Evolutionary conservation across 495 filamentous ascomycete species (phyloP), one percentile per base, ranked within the genome.

Genomic region (Aeminium ludgeri): DNA sequence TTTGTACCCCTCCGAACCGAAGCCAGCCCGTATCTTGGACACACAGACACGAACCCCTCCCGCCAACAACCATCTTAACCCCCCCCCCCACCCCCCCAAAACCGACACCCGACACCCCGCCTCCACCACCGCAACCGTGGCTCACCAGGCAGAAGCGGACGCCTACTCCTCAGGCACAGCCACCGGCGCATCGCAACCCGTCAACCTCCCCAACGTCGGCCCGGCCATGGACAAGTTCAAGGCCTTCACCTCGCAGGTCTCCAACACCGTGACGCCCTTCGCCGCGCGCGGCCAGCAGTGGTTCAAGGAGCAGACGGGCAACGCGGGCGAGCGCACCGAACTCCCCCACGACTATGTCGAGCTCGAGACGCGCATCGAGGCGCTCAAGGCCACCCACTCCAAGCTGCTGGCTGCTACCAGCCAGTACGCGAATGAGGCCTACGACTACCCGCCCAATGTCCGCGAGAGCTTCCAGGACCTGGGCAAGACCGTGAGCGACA

Each of bases 371-470:
- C 77, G 91, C 48, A 84, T 97, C 58, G 89, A 97, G 75, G 89
- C 89, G 45, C 68, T 97, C 56, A 96, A 92, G 70, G 78, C 81
- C 53, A 87, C 89, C 30, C 89, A 97, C 58, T 84, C 92, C 65
- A 89, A 93, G 69, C 78, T 97, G 64, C 74, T 97, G 33, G 73
- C 82, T 41, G 91, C 95, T 57, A 96, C 89, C 46, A 86, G 84
- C 40, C 87, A 95, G 67, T 97, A 94, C 65, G 75, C 82, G 20
- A 77, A 86, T 62, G 89, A 97, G 72, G 73, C 86, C 52, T 97
- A 97, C 64, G 89, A 97, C 65, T 97, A 97, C 63, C 89, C 89
- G n/a, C 78, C 85, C 61, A 97, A 97, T 65, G 81, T 95, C 59
- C 86, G 86, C 62, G 89, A 97, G 68, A 93, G 84, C 47, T 89